These are phyloP conservation scores for Penicillium macrosclerotiorum DNA, from an alignment of 495 filamentous ascomycete species.

Conservation along the genomic window DNA sequence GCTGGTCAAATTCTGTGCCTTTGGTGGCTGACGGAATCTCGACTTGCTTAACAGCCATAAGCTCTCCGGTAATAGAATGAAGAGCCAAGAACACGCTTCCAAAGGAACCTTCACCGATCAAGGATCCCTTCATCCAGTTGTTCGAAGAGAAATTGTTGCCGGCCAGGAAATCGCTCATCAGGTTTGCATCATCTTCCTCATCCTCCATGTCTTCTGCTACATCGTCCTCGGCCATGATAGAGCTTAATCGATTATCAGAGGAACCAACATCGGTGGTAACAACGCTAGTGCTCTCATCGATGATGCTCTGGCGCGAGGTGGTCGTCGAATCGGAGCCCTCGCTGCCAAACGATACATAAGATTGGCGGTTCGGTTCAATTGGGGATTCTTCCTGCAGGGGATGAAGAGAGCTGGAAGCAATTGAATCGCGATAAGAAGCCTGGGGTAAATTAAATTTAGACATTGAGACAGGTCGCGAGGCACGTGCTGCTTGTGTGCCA, in stretches of 20 bases:
- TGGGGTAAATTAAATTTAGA: constrained; percentile 58
- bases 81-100: constrained; percentile 94
- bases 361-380: constrained; percentile 86
- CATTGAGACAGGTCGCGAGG: constrained; percentile 61
- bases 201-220: constrained; percentile 48
- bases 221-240: constrained; percentile 69
- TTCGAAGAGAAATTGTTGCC: constrained; percentile 92
- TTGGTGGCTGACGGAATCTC: constrained; percentile 82
- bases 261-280: constrained; percentile 63
- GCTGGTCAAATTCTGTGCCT: constrained; percentile 75
- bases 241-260: constrained; percentile 64
- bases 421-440: constrained; percentile 73
- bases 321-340: constrained; percentile 81
- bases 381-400: constrained; percentile 89
- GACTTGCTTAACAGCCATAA: constrained; percentile 98
- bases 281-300: constrained; percentile 73
- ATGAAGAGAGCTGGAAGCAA: constrained; percentile 84
- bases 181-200: constrained; percentile 64
- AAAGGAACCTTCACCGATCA: constrained; percentile 97
- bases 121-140: constrained; percentile 98
- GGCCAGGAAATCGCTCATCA: constrained; percentile 73
- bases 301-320: constrained; percentile 65
- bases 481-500: constrained; percentile 36
- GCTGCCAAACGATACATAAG: constrained; percentile 93
- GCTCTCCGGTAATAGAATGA: constrained; percentile 94